Evolutionary conservation across 768 basidiomycete genomes (phyloP).

Genomic region (Clitopilus passeckerianus): DNA sequence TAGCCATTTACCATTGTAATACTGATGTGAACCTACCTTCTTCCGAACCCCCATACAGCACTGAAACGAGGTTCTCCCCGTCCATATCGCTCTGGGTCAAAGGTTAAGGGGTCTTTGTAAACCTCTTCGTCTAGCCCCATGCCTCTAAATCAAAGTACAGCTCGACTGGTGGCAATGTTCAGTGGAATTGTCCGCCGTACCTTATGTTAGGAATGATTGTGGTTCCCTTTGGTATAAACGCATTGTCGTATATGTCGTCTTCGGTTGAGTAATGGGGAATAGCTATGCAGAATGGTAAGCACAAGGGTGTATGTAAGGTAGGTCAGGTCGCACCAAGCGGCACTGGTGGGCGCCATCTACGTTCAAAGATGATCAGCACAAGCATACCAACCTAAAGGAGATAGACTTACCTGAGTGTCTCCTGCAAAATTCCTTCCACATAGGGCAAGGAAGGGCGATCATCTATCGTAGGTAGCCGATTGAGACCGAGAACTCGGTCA

Average conservation of each 20-base stretch:
- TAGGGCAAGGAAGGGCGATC: constrained; percentile 23
- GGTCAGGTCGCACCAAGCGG: constrained; percentile 3
- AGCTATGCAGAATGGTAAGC: constrained; percentile 6
- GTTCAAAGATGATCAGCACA: not conserved
- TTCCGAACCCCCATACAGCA: not conserved
- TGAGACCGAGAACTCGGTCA: constrained; percentile 24
- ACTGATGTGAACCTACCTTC: constrained; percentile 4
- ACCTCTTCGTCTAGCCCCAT: not conserved
- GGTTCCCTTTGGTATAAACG: constrained; percentile 35
- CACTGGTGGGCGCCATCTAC: constrained; percentile 3
- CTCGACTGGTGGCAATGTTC: no score
- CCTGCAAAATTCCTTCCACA: constrained; percentile 18
- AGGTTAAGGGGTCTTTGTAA: not conserved
- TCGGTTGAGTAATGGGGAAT: constrained; percentile 22
- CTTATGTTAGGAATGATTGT: constrained; percentile 33
- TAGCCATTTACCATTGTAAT: not conserved
- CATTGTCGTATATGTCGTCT: constrained; percentile 35
- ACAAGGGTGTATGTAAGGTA: no score
- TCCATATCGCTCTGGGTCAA: not conserved
- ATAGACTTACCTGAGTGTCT: not conserved
- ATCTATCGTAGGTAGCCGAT: constrained; percentile 24
- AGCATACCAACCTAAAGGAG: not conserved
- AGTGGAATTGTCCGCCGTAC: constrained; percentile 18
- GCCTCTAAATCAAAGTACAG: not conserved
- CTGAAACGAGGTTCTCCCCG: not conserved